Evolutionary conservation across 2,329 filamentous ascomycete species (phyloP), one percentile per base, ranked within the genome.

Genomic region (Xylaria sp.): DNA sequence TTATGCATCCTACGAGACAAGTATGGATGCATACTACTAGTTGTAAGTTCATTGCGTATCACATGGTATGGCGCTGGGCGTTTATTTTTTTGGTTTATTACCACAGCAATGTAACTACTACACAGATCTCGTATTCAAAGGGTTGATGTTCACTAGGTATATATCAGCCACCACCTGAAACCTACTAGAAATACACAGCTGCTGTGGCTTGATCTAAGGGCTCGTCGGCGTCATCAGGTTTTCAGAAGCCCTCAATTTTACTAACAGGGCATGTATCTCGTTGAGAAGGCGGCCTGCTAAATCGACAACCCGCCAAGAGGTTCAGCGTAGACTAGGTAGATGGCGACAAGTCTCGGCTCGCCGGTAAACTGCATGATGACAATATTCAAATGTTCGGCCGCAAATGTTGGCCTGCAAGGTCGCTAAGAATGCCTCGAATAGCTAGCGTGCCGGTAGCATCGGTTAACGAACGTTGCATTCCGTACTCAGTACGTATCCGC

Each of bases 301-400:
- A 14, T 49, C 9, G 14, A n/a, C 19, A 11, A 23, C 23, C 1
- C 31, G 21, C 15, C 14, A 17, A 28, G 35, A 19, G 9, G 17
- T 38, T n/a, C 17, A 40, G 19, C 33, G 38, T 21, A 35, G n/a
- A 55, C 17, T 51, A 37, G n/a, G n/a, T n/a, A n/a, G 25, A 49
- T 49, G 46, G 25, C n/a, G 23, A 46, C n/a, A 14, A 53, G 57
- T 56, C 61, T 60, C 61, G 60, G 35, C 56, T 43, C n/a, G 45
- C 46, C 56, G 60, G 43, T 56, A 33, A 42, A 9, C 60, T 47
- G 50, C 51, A 60, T 31, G 45, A 45, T 19, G 35, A 31, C 56
- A 63, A 63, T 63, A 60, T 42, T 49, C 46, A 38, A n/a, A 50
- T 37, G 37, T 23, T 2, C 28, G 43, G 23, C 45, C 60, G 38